Base-by-base conservation (phyloP, 73 alveolate species). In the Paramecium caudatum region DNA sequence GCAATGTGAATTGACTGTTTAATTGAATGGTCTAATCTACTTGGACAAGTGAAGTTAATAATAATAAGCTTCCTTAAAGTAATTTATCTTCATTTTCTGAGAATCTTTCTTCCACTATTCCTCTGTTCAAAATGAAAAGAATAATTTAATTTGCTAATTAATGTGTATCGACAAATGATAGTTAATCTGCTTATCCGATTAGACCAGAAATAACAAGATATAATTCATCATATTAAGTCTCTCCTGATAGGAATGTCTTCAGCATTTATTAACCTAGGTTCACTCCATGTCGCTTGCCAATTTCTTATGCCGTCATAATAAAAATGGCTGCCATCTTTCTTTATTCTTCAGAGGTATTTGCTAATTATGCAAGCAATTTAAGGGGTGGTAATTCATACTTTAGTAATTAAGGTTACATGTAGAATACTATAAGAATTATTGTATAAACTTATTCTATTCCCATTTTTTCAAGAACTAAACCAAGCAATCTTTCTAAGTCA, bases 51-150 rank as follows among this genome's bases (percentile, higher is more conserved):
- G 88, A 41, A 3, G 43, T 74, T 16, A 74, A 43, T 5, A 74
- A 21, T 21, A 74, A 2, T 23, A 74, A n/a, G 32, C 43, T 19
- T 6, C 88, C 88, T 39, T 74, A 74, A 16, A 45, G 15, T 21
- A 74, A 8, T 19, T 74, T 74, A 74, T 74, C 88, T 43, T 74
- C 88, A 74, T 74, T 74, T 74, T 74, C 88, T 4, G 23, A 13
- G 6, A 74, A 74, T 41, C 88, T 74, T 8, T 74, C 49, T 10
- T 74, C 88, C 16, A 74, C 43, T 16, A 74, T 45, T 41, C 19
- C 30, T 1, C 88, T 4, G 43, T 74, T 45, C 1, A 43, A 34
- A n/a, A 68, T 74, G 9, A 74, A 74, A 9, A 16, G 19, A 13
- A 74, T 74, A 3, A 74, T 36, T n/a, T 41, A 74, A n/a, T 27